Evolutionary conservation across 257 asterid species (phyloP).

Genomic region (Solanum pinnatisectum): DNA sequence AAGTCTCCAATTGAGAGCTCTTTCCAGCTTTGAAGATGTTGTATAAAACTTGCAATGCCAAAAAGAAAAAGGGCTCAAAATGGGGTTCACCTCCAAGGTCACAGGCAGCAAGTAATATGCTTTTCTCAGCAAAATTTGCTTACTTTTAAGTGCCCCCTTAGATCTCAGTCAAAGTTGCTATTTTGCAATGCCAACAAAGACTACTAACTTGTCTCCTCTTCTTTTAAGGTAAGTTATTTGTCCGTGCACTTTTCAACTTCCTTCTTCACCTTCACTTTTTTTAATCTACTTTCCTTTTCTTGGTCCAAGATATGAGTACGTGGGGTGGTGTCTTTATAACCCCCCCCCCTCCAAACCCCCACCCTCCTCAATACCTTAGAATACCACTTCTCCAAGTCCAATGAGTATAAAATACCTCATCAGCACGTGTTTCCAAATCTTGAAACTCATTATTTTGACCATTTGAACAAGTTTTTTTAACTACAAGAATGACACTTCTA

Average conservation of each 20-base stretch:
- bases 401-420: neutral
- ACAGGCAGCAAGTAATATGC: neutral
- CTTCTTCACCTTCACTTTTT: neutral
- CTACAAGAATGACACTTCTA: neutral
- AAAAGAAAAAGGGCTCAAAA: neutral
- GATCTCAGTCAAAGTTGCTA: slow-evolving; percentile 13
- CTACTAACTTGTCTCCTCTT: neutral
- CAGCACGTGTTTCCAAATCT: neutral
- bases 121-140: neutral
- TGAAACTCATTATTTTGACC: neutral
- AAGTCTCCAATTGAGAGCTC: neutral
- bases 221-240: slow-evolving; percentile 7
- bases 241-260: neutral
- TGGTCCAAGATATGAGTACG: neutral
- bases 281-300: neutral
- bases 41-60: neutral
- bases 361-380: neutral
- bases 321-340: neutral
- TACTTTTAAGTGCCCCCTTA: neutral
- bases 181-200: slow-evolving; percentile 3
- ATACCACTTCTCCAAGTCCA: neutral
- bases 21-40: neutral
- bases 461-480: neutral
- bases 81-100: neutral
- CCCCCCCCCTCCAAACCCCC: too few relatives aligned